phyloP scores from a whole-genome alignment of 1,139 yeast genomes.

The Diutina scorzettiae region DNA sequence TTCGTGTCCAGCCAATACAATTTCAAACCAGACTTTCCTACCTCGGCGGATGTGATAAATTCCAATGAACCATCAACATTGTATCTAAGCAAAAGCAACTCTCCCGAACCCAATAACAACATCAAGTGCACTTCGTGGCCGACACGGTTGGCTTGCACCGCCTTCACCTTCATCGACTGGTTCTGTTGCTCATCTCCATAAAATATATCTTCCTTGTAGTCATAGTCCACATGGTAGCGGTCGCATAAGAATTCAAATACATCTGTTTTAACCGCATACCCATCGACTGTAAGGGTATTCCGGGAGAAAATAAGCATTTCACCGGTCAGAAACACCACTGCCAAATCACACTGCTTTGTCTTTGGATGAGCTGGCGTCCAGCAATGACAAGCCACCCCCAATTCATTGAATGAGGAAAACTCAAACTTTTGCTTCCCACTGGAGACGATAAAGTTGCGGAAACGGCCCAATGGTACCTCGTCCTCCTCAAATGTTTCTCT shows the following conservation, averaged over 20 bases:
- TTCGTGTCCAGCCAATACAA: not conserved
- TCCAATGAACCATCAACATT: not conserved
- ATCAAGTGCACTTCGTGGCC: not conserved
- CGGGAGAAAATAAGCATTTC: not conserved
- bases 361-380: constrained; percentile 2
- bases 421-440: not conserved
- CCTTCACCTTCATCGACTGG: not conserved
- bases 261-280: not conserved
- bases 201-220: not conserved
- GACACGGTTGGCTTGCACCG: not conserved
- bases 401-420: constrained; percentile 1
- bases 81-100: not conserved
- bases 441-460: not conserved
- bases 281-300: not conserved
- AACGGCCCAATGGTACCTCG: constrained; percentile 1
- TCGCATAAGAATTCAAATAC: not conserved
- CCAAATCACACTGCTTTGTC: constrained; percentile 1
- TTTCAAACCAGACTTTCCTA: not conserved
- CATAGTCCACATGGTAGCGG: not conserved
- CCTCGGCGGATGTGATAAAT: not conserved
- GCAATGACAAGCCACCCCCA: not conserved
- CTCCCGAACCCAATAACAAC: not conserved
- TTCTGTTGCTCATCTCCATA: not conserved
- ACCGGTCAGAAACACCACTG: constrained; percentile 1
- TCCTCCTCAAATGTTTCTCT: constrained; percentile 1